Conservation (phyloP, 2,329 filamentous ascomycete species). For the Pezicula rhizophila region DNA sequence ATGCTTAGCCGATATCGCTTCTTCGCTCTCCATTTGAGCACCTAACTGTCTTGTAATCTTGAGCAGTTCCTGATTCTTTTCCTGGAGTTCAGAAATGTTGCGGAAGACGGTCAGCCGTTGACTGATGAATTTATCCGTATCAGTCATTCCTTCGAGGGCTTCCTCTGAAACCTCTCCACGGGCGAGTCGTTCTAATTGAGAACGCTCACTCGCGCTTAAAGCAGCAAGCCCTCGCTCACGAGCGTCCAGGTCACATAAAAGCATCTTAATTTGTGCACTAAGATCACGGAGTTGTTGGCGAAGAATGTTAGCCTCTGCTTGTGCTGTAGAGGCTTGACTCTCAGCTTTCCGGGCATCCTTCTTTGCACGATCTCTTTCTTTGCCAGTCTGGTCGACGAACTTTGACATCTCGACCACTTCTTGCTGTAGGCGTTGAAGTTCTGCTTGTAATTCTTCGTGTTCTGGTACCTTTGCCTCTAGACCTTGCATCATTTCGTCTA, state of each 20-base stretch:
- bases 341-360: slow-evolving; percentile 76
- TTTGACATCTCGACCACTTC: slow-evolving; percentile 82
- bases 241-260: slow-evolving; percentile 80
- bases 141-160: slow-evolving; percentile 66
- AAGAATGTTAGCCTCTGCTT: slow-evolving; percentile 70
- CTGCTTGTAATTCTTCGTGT: slow-evolving; percentile 75
- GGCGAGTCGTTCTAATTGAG: slow-evolving; percentile 71
- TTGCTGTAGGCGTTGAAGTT: slow-evolving; percentile 72
- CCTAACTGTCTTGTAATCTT: slow-evolving; percentile 79
- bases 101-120: slow-evolving; percentile 87
- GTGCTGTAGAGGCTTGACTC: slow-evolving; percentile 56
- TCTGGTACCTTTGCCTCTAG: slow-evolving; percentile 84
- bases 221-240: slow-evolving; percentile 72
- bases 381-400: slow-evolving; percentile 74
- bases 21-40: slow-evolving; percentile 85
- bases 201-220: slow-evolving; percentile 64
- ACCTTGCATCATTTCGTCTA: slow-evolving; percentile 81
- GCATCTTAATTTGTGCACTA: slow-evolving; percentile 82
- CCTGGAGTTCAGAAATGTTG: slow-evolving; percentile 75
- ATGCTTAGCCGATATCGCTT: slow-evolving; percentile 63
- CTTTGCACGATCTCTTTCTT: slow-evolving; percentile 71
- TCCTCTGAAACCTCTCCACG: slow-evolving; percentile 69
- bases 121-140: slow-evolving; percentile 84
- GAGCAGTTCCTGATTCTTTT: slow-evolving; percentile 80
- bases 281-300: slow-evolving; percentile 84